Evolutionary conservation across 106 monocot species (phyloP).

Genomic region (Dendrobium nobile): DNA sequence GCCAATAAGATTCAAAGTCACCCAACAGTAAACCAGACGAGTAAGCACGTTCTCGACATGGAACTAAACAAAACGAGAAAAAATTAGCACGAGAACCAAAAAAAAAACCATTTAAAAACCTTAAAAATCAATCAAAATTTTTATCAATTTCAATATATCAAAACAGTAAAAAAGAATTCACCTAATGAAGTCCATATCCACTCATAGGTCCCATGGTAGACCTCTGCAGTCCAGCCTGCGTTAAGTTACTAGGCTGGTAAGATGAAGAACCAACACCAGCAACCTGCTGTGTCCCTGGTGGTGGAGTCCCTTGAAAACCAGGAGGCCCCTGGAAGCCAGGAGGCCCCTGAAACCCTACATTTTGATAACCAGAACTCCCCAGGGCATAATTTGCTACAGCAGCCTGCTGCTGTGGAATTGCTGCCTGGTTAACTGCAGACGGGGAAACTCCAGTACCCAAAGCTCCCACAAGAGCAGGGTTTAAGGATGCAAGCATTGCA

Average conservation of each 20-base stretch:
- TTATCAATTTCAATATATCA: background rate
- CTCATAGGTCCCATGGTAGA: slow-evolving; percentile 50
- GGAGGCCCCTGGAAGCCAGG: slow-evolving; percentile 63
- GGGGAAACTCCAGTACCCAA: slow-evolving; percentile 28
- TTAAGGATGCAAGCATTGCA: slow-evolving; percentile 62
- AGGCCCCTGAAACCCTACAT: slow-evolving; percentile 41
- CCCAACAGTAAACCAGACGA: slow-evolving; percentile 28
- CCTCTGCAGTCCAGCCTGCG: slow-evolving; percentile 27
- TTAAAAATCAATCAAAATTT: background rate
- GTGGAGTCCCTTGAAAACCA: slow-evolving; percentile 28
- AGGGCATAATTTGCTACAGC: slow-evolving; percentile 19
- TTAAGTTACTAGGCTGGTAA: slow-evolving; percentile 46
- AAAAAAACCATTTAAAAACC: slow-evolving; percentile 2
- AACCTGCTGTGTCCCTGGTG: slow-evolving; percentile 23
- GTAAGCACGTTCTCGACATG: slow-evolving; percentile 24
- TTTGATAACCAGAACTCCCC: slow-evolving; percentile 49
- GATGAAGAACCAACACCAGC: slow-evolving; percentile 15
- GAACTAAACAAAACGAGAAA: slow-evolving; percentile 24
- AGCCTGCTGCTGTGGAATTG: slow-evolving; percentile 19
- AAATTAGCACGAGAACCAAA: slow-evolving; percentile 18
- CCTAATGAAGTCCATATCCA: slow-evolving; percentile 60
- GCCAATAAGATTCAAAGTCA: slow-evolving; percentile 31
- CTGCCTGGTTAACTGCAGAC: slow-evolving; percentile 10
- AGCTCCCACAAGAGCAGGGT: slow-evolving; percentile 73
- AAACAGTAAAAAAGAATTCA: slow-evolving; percentile 14